A percentile compares a stretch with the other conserved stretches of the same genome.
These are phyloP conservation scores for Suillus hirtellus DNA, from an alignment of 768 basidiomycete species.

Conservation along the genomic window DNA sequence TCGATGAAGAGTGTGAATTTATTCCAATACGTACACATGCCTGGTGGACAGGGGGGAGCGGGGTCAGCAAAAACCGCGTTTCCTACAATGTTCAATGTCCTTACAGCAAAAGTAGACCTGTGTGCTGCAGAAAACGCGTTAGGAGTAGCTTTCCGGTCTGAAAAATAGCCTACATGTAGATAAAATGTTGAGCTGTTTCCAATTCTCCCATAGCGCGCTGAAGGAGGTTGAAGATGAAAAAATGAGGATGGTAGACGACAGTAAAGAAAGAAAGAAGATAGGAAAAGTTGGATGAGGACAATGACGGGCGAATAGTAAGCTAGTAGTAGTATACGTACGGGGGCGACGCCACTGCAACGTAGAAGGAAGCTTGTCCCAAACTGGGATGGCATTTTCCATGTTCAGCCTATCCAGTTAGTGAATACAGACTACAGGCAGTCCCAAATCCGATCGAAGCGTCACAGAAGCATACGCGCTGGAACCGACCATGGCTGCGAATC, in stretches of 20 bases:
- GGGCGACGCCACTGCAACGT: slow-evolving; percentile 22
- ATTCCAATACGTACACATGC: slow-evolving; percentile 60
- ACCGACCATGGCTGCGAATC: slow-evolving; percentile 9
- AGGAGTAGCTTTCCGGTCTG: slow-evolving; percentile 9
- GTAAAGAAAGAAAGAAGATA: slow-evolving; percentile 10
- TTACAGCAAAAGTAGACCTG: slow-evolving; percentile 87
- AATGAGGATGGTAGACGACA: slow-evolving; percentile 7
- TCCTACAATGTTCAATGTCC: slow-evolving; percentile 25
- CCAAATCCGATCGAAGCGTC: neutral
- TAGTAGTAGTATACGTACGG: neutral
- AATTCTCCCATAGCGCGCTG: slow-evolving; percentile 41
- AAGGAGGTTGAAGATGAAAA: slow-evolving; percentile 20
- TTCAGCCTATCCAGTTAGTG: neutral
- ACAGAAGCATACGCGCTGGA: slow-evolving; percentile 4
- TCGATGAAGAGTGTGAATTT: slow-evolving; percentile 20
- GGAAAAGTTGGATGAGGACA: slow-evolving; percentile 13
- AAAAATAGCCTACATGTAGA: slow-evolving; percentile 56
- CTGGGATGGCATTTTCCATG: slow-evolving; percentile 2
- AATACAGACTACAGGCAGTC: neutral
- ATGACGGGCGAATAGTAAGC: neutral
- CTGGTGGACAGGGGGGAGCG: slow-evolving; percentile 38
- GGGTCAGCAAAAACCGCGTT: slow-evolving; percentile 29
- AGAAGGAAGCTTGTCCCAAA: slow-evolving; percentile 19
- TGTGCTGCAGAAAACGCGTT: slow-evolving; percentile 34
- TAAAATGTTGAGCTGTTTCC: slow-evolving; percentile 69